These are phyloP conservation scores for Salmacisia buchloeana DNA, from an alignment of 1,284 basidiomycete species.

Conservation along the genomic window DNA sequence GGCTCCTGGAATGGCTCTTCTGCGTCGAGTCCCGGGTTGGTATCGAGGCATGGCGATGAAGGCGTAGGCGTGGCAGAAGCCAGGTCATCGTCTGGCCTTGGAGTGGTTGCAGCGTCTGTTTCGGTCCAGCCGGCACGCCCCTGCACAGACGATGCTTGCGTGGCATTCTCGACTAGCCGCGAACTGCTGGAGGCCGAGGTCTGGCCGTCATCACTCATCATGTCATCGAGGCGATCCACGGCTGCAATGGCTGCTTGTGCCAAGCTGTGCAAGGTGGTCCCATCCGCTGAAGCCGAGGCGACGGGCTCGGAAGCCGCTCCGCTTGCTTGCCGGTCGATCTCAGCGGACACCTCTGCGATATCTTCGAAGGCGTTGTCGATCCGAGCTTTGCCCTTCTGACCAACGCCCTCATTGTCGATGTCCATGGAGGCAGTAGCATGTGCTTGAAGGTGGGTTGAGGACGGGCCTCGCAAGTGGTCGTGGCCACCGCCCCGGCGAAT, in stretches of 20 bases:
- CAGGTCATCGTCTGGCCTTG: slow-evolving; percentile 1
- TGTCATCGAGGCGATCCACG: not conserved
- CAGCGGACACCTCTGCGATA: not conserved
- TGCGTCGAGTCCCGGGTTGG: too few relatives aligned
- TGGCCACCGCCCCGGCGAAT: not conserved
- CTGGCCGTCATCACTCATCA: not conserved
- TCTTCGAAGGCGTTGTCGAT: not conserved
- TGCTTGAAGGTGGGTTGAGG: not conserved
- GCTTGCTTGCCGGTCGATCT: not conserved
- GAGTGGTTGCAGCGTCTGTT: slow-evolving; percentile 3
- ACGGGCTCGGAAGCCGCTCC: too few relatives aligned
- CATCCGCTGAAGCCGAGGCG: not conserved
- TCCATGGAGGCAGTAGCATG: not conserved
- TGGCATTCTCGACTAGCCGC: not conserved
- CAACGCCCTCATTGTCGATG: not conserved
- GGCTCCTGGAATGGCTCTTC: slow-evolving; percentile 13
- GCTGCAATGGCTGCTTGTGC: not conserved
- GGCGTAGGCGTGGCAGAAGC: not conserved
- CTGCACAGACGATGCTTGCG: not conserved
- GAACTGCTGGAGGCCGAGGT: not conserved
- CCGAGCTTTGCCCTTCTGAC: not conserved
- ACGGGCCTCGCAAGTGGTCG: not conserved
- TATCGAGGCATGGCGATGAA: slow-evolving; percentile 9
- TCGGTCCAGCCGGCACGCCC: not conserved
- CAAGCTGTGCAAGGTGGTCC: not conserved